These are phyloP conservation scores for Anthracocystis setariae DNA, from an alignment of 1,284 basidiomycete species.

Conservation along the genomic window DNA sequence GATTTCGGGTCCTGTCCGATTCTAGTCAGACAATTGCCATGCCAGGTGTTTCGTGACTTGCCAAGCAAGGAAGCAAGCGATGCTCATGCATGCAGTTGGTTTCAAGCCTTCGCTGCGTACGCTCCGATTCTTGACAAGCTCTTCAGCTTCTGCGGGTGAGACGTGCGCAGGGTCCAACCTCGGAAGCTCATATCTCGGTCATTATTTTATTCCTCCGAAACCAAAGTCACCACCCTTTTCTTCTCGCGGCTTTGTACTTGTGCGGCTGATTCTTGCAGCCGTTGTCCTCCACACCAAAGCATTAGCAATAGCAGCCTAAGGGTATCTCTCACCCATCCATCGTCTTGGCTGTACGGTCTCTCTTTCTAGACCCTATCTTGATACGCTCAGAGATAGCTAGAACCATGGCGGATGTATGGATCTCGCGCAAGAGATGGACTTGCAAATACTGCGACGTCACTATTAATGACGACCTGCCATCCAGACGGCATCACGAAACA, in stretches of 20 bases:
- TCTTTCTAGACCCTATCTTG: not conserved
- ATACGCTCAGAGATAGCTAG: not conserved
- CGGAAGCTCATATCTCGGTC: not conserved
- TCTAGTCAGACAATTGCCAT: not conserved
- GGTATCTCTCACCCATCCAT: not conserved
- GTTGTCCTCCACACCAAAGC: conserved; percentile 7
- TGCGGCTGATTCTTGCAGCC: not conserved
- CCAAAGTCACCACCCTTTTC: not conserved
- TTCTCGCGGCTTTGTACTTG: conserved; percentile 7
- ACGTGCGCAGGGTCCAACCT: conserved; percentile 25
- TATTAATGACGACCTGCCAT: conserved; percentile 70
- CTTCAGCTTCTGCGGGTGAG: not conserved
- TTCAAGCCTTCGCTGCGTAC: not conserved
- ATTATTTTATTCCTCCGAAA: not conserved
- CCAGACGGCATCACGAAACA: conserved; percentile 88
- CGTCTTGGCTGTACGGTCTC: not conserved
- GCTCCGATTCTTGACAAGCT: not conserved
- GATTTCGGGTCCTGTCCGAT: not conserved
- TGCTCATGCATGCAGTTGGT: not conserved
- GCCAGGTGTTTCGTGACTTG: not conserved
- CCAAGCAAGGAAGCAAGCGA: not conserved
- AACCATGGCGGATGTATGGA: conserved; percentile 63
- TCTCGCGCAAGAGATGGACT: conserved; percentile 63
- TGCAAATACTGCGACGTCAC: conserved; percentile 67
- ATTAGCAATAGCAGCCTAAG: too few relatives aligned